Base-by-base conservation (phyloP, 176 grass and related monocot genomes). In the Cocos nucifera region DNA sequence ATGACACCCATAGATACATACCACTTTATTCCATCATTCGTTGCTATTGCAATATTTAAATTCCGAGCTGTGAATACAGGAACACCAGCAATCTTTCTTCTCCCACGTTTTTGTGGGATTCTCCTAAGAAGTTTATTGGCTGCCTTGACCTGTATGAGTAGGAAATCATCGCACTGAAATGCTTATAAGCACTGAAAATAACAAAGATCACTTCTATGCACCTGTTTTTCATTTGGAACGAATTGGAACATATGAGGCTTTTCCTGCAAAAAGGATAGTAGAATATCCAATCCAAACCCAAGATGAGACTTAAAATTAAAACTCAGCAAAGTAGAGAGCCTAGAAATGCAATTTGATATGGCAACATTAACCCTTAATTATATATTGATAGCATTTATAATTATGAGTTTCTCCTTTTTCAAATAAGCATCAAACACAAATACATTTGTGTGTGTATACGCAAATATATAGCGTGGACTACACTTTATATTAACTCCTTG, bases 231-330 rank as follows among this genome's bases (percentile, higher is more conserved):
- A 71, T 85, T 88, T 66, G 92, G 69, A 83, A 97, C 76, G 61
- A 97, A 97, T 69, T 91, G 87, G 73, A 97, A 97, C 92, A 91
- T 75, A 49, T 97, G 80, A 67, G 92, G 87, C 49, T 91, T 91
- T 85, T 91, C 92, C 92, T 97, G 81, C 76, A 83, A 79, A 70
- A 51, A 26, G 17, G 14, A 24, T 30, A 23, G 51, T 9, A 56
- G 17, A 39, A 21, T 39, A 39, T 39, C 9, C 12, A 39, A 39
- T 39, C 32, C 32, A 39, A 39, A 39, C 32, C 32, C 32, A 9
- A 39, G 32, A 39, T 39, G 8, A 39, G 32, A 39, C 32, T 10
- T 39, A 10, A 39, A 39, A 39, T 12, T 28, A 39, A 10, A 39
- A 39, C 32, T 39, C 32, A 39, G 32, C 32, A 39, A 8, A 39